Evolutionary conservation across 2,329 filamentous ascomycete species (phyloP), one percentile per base, ranked within the genome.

Genomic region (Pseudogymnoascus sp.): DNA sequence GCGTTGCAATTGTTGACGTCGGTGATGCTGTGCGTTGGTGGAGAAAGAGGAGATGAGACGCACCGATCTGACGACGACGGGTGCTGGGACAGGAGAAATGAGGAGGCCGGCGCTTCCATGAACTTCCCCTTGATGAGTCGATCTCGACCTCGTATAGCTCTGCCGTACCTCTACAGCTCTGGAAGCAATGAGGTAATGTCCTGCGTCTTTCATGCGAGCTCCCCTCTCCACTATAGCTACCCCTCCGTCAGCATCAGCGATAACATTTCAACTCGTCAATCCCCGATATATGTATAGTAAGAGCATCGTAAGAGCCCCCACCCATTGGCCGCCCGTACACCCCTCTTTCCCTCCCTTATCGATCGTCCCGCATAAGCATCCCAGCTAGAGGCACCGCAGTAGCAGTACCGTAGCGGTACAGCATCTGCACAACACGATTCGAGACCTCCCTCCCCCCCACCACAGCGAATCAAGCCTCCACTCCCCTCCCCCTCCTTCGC

Each of bases 371-470:
- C 44, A 51, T 51, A 51, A 21, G 25, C 44, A 51, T 21, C 44
- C 44, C 44, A 51, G 44, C 44, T 31, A 29, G 27, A 8, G 21
- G 21, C 10, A 51, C 25, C 44, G 44, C 44, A 3, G 27, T 51
- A 51, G 44, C 44, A 27, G 44, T 21, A 51, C 25, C 29, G 44
- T 9, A 15, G 44, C 44, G 44, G 44, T 51, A 51, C 25, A 29
- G 44, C 44, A 51, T 51, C 44, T 51, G 44, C 44, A 51, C 25
- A n/a, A 51, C 44, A 51, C 44, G 44, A 51, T 51, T 51, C 44
- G 27, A 51, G 42, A 29, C 42, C 41, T 9, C 25, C 25, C 21
- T 13, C n/a, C 36, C 15, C 8, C 12, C 41, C 25, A 29, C 42
- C 42, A 48, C 25, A 51, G 27, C 44, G 25, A 51, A 51, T 31